phyloP scores from a whole-genome alignment of 306 rosid species.

The Malus orientalis region DNA sequence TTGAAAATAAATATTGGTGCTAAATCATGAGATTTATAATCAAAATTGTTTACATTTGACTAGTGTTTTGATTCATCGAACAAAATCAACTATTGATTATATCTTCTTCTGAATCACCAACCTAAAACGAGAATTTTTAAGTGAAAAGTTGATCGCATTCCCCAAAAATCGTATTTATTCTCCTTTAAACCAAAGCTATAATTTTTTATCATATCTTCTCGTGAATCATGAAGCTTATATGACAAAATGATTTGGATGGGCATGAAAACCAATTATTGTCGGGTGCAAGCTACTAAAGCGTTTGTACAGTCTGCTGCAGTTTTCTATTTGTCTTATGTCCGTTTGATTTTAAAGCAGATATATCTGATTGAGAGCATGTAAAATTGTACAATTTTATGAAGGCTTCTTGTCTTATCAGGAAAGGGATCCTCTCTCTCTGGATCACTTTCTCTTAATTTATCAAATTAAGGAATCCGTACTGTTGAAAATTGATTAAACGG shows the following conservation, averaged over 20 bases:
- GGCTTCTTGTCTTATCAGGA: neutral
- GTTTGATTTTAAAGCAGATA: neutral
- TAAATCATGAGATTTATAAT: too few relatives aligned
- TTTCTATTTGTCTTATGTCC: neutral
- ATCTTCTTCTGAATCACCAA: too few relatives aligned
- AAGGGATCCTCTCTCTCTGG: fast-evolving
- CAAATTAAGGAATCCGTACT: fast-evolving
- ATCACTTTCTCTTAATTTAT: fast-evolving
- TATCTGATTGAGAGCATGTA: neutral
- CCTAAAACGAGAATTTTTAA: neutral
- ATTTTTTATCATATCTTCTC: neutral
- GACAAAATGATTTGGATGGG: neutral
- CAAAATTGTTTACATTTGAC: neutral
- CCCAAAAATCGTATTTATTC: neutral
- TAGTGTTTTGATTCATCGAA: too few relatives aligned
- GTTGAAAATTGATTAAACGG: fast-evolving
- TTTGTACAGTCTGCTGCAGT: neutral
- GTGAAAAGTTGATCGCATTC: neutral
- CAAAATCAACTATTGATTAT: neutral
- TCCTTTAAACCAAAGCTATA: neutral
- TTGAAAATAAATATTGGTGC: too few relatives aligned
- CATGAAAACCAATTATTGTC: neutral
- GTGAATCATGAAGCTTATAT: neutral
- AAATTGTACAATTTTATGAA: neutral
- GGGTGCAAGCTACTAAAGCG: neutral